Evolutionary conservation across 2,329 filamentous ascomycete species (phyloP), one percentile per base, ranked within the genome.

Genomic region (Periconia sp.): DNA sequence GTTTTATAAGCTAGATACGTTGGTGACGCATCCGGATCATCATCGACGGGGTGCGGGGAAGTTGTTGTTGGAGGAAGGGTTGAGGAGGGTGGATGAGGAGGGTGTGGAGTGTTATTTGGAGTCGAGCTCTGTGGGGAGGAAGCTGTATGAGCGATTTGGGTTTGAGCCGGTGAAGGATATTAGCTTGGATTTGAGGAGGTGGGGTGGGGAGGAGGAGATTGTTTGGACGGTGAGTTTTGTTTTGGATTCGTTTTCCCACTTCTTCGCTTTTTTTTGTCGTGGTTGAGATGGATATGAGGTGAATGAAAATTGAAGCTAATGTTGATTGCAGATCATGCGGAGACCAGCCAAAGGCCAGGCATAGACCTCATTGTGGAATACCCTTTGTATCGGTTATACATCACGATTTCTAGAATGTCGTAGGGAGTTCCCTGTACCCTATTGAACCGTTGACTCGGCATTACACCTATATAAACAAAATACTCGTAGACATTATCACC

Each of bases 101-200:
- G 66, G 65, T 2, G 59, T 72, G 10, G 65, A 70, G 33, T 56
- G 58, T 0, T 74, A 69, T 60, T 45, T 74, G 17, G 70, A 73
- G 50, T 66, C 70, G 14, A 71, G 62, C 49, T 57, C 55, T 3
- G 69, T 72, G 62, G 71, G 69, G 2, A 61, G 56, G 47, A 66
- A 66, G 3, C 55, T 74, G 55, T 74, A 74, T 60, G 60, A 62
- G 46, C 57, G 62, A 27, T 64, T 60, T 60, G 70, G 69, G 0
- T 74, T 72, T 43, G 55, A 62, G 49, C 37, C 46, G n/a, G 59
- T 68, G 1, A 64, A 56, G 48, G 55, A 60, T 17, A 53, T 71
- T 17, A 53, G 52, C n/a, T 33, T 74, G 45, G 70, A 74, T 56
- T 48, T 72, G 62, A 64, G 47, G 31, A 57, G 59, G 44, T 69